Base-by-base conservation (phyloP, 495 filamentous ascomycete species). In the Pyrenopolyporus hunteri region DNA sequence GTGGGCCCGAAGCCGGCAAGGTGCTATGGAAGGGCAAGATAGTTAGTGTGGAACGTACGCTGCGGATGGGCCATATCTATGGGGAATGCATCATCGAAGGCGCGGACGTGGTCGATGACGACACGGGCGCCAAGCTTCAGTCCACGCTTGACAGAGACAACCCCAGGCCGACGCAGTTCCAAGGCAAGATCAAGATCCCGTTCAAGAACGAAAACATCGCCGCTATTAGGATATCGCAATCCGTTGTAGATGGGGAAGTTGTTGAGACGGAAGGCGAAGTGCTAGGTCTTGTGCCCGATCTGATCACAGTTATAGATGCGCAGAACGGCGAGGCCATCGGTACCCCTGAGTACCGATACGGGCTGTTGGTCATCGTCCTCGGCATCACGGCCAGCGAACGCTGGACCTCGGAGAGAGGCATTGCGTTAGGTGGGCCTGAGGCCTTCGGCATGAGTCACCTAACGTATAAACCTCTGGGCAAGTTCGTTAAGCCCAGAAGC, bases 121-220 rank as follows among this genome's bases (percentile, higher is more conserved):
- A 69, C 11, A 32, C 59, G 29, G 1, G 22, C 11, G 44, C 52
- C 64, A 63, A 19, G 14, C 14, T 46, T 14, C 28, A 63, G n/a
- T 22, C 39, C 7, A 22, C 23, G 31, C 33, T 4, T 3, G 55
- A 11, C 32, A 40, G 39, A 19, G 23, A 29, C 20, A 17, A 10
- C 14, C 16, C 36, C 4, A 26, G 14, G 3, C 20, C 40, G 40
- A 39, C 49, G 6, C 52, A 63, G 29, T 77, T 70, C 51, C 53
- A 58, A 20, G 75, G 78, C 4, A 70, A 58, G 20, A 64, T 86
- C 42, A 81, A 82, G 43, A 82, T 87, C 31, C 83, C 84, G 0
- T 86, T 87, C 71, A 85, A 86, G 72, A 87, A 87, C 66, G 85
- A 88, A 64, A 88, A 87, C 63, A 83, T 86, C 13, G 75, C 80